phyloP scores from a whole-genome alignment of 1,284 basidiomycete species.

The Cystobasidium sp. region DNA sequence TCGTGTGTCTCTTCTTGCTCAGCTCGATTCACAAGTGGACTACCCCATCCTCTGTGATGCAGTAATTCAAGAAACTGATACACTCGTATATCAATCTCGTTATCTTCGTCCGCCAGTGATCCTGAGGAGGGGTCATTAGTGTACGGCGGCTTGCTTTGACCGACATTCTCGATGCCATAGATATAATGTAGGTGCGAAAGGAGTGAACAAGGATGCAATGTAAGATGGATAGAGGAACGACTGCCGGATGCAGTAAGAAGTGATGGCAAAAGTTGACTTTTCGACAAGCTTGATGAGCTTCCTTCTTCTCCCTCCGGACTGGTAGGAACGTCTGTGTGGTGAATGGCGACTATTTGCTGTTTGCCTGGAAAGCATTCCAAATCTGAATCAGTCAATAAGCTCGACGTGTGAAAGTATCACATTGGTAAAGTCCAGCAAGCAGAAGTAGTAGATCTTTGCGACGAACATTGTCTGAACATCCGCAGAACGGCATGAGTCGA shows the following conservation, averaged over 20 bases:
- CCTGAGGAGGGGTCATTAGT: too few species aligned
- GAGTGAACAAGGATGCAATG: slow-evolving; percentile 47
- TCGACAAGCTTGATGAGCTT: not conserved
- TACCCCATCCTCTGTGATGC: slow-evolving; percentile 29
- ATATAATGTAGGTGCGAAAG: slow-evolving; percentile 46
- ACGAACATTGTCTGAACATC: slow-evolving; percentile 15
- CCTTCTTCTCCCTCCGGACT: slow-evolving; percentile 34
- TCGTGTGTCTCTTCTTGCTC: slow-evolving; percentile 21
- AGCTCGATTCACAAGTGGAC: slow-evolving; percentile 4
- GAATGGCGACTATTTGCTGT: slow-evolving; percentile 39
- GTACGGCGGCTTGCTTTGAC: slow-evolving; percentile 1
- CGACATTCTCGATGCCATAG: slow-evolving; percentile 46
- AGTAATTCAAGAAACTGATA: slow-evolving; percentile 24
- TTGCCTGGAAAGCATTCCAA: slow-evolving; percentile 37
- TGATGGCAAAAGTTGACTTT: slow-evolving; percentile 14
- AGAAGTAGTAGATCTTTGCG: not conserved
- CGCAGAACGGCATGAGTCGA: not conserved
- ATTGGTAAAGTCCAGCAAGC: not conserved
- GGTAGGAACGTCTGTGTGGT: slow-evolving; percentile 46
- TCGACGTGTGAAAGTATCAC: not conserved
- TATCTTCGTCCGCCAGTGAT: not conserved
- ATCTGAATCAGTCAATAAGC: too few species aligned
- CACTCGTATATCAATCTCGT: slow-evolving; percentile 16
- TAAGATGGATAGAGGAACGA: slow-evolving; percentile 46
- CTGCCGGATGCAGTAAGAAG: slow-evolving; percentile 42